phyloP scores from a whole-genome alignment of 345 rosid species.

The Eucalyptus pumila region DNA sequence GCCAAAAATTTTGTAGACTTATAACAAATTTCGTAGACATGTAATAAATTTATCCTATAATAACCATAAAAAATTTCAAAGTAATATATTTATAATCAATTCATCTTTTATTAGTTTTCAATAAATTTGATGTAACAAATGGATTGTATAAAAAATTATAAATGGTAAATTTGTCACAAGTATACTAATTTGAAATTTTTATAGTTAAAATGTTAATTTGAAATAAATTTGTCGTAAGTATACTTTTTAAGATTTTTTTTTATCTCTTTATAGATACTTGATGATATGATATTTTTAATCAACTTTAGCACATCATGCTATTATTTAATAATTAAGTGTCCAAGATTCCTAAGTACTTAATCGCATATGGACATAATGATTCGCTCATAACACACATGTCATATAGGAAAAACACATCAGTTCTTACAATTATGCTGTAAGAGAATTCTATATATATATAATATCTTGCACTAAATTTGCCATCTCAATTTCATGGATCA shows the following conservation, averaged over 20 bases:
- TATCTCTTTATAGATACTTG: too few species aligned
- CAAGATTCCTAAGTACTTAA: neutral
- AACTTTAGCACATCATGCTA: neutral
- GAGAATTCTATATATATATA: too few species aligned
- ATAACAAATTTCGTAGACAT: too few species aligned
- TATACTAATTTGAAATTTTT: too few species aligned
- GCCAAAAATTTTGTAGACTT: too few species aligned
- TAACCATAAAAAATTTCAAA: too few species aligned
- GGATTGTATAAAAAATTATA: too few species aligned
- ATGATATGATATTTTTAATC: neutral
- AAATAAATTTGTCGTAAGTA: fast-evolving
- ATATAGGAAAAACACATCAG: fast-evolving
- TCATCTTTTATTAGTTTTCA: fast-evolving
- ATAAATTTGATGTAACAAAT: too few species aligned
- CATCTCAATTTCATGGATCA: neutral
- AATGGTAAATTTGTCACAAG: fast-evolving
- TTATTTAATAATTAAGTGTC: neutral
- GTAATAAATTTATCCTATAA: too few species aligned
- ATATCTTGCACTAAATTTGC: neutral
- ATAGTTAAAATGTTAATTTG: too few species aligned
- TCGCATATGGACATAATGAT: fast-evolving
- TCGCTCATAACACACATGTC: neutral
- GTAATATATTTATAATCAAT: too few species aligned
- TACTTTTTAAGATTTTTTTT: too few species aligned
- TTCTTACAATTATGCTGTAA: fast-evolving